phyloP scores from a whole-genome alignment of 495 filamentous ascomycete species.

The Sporormia fimetaria region DNA sequence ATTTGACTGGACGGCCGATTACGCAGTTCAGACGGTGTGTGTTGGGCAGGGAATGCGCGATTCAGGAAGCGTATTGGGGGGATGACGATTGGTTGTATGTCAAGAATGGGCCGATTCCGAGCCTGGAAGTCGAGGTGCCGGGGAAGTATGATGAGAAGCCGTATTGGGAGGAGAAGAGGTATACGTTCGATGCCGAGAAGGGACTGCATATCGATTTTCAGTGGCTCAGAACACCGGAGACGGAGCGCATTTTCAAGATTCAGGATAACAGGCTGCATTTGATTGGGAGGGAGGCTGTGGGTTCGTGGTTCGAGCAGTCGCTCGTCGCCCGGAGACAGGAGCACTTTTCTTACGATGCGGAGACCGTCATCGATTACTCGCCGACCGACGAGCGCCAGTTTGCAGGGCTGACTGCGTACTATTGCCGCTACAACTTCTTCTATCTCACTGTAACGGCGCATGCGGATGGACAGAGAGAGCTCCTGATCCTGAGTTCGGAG shows the following conservation, averaged over 20 bases:
- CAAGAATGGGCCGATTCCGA: conserved; percentile 45
- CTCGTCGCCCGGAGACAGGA: conserved; percentile 43
- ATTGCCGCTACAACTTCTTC: conserved; percentile 49
- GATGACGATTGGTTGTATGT: conserved; percentile 46
- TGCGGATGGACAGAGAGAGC: conserved; percentile 41
- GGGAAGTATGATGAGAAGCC: conserved; percentile 36
- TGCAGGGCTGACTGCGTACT: conserved; percentile 46
- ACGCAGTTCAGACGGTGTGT: conserved; percentile 45
- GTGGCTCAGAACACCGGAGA: conserved; percentile 45
- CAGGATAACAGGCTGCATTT: conserved; percentile 34
- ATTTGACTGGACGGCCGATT: conserved; percentile 42
- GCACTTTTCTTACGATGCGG: conserved; percentile 47
- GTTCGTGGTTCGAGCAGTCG: conserved; percentile 47
- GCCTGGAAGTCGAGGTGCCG: conserved; percentile 41
- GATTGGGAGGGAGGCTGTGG: conserved; percentile 40
- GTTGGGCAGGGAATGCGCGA: conserved; percentile 43
- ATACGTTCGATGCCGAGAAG: conserved; percentile 34
- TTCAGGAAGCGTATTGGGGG: conserved; percentile 44
- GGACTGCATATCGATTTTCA: conserved; percentile 43
- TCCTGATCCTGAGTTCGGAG: conserved; percentile 42
- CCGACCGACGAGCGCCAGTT: conserved; percentile 45
- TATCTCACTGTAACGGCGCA: conserved; percentile 46
- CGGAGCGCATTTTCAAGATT: conserved; percentile 41
- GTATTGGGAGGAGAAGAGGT: conserved; percentile 44
- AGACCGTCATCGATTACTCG: conserved; percentile 42